Base-by-base conservation (phyloP, 2,329 filamentous ascomycete species). In the Nemania sp. region DNA sequence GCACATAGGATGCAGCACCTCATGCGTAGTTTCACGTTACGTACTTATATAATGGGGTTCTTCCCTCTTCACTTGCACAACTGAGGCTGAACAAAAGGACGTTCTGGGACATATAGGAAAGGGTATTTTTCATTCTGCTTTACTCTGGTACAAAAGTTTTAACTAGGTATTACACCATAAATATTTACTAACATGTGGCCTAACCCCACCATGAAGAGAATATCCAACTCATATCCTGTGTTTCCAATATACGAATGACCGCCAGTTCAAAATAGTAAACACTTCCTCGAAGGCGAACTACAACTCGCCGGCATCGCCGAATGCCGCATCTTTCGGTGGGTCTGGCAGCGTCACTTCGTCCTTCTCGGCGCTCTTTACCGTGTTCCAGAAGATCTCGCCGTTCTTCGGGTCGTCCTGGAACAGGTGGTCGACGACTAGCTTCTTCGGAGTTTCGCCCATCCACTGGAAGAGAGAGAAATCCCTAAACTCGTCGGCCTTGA, bases 401-500 rank as follows among this genome's bases (percentile, higher is more conserved):
- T 80, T 82, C 75, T 87, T 80, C 37, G 80, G 77, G 68, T 90
- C 85, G 17, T 84, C 80, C 20, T 81, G 77, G 70, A 91, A 90
- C 53, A 91, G 68, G 64, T 89, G 87, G 63, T 90, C 88, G 40
- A 83, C 78, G 4, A 89, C 87, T 76, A 89, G 79, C 60, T 83
- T 80, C 77, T 83, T 81, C 1, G 89, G 89, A 7, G 88, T 90
- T 78, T 90, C 87, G 3, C 87, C 88, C 74, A 91, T 80, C 89
- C 89, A 91, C 76, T 91, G 87, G 75, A 90, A 90, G 17, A 91
- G 78, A 0, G 85, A 88, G 67, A 91, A 90, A 71, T 91, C 88
- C 64, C 87, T 80, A 71, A 92, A 92, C 72, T 87, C 81, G 65
- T 90, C 85, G 0, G 88, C 83, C 51, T 87, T 81, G 76, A 93